phyloP scores from a whole-genome alignment of 805 yeast species.

The Teunomyces panamensis region DNA sequence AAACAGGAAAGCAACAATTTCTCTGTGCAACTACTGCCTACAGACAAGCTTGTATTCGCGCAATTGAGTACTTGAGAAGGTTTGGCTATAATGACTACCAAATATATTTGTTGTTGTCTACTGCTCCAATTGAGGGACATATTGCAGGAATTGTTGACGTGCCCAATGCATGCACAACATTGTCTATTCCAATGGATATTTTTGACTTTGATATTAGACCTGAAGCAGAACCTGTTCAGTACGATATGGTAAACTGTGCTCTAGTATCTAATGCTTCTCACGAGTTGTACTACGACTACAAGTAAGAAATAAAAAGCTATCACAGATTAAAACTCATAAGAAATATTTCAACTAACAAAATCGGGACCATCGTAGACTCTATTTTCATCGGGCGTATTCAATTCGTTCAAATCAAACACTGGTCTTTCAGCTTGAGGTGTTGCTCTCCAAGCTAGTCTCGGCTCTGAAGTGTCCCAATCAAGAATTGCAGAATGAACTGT shows the following conservation, averaged over 20 bases:
- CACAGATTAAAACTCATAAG: not conserved
- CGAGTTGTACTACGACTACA: slow-evolving; percentile 11
- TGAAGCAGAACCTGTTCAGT: slow-evolving; percentile 22
- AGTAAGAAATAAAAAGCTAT: slow-evolving; percentile 4
- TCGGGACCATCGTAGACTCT: slow-evolving; percentile 8
- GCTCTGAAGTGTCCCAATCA: slow-evolving; percentile 66
- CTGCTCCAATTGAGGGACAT: slow-evolving; percentile 53
- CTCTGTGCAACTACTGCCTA: slow-evolving; percentile 51
- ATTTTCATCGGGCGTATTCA: slow-evolving; percentile 26
- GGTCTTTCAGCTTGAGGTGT: slow-evolving; percentile 77
- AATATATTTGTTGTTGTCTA: slow-evolving; percentile 41
- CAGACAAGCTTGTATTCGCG: slow-evolving; percentile 48
- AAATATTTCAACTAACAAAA: not conserved
- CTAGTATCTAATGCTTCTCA: slow-evolving; percentile 21
- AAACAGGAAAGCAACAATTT: slow-evolving; percentile 43
- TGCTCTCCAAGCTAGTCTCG: slow-evolving; percentile 72
- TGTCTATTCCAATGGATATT: slow-evolving; percentile 51
- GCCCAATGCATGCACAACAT: slow-evolving; percentile 51
- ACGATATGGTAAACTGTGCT: slow-evolving; percentile 40
- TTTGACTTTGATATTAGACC: slow-evolving; percentile 49
- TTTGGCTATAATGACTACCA: slow-evolving; percentile 53
- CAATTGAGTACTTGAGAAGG: slow-evolving; percentile 48
- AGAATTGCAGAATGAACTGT: slow-evolving; percentile 65
- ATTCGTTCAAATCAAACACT: slow-evolving; percentile 37
- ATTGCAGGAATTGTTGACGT: slow-evolving; percentile 52